phyloP scores from a whole-genome alignment of 352 stramenopile species.

The Phytophthora cactorum region DNA sequence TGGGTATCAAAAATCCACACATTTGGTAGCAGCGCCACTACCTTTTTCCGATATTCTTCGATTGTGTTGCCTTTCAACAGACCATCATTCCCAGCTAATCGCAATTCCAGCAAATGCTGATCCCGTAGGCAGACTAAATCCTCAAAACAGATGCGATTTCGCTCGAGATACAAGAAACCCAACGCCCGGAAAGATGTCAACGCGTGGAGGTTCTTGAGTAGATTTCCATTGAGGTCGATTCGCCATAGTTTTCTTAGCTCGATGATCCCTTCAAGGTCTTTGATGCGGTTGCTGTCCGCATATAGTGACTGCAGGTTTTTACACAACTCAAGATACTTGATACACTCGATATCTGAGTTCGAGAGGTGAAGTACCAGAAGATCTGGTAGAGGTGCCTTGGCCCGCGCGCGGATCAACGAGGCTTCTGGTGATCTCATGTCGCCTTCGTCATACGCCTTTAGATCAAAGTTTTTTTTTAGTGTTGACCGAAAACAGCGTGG shows the following conservation, averaged over 20 bases:
- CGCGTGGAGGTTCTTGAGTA: constrained; percentile 42
- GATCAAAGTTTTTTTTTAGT: constrained; percentile 15
- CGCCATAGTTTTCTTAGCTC: constrained; percentile 54
- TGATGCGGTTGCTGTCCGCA: constrained; percentile 54
- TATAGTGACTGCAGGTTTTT: constrained; percentile 57
- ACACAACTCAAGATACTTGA: constrained; percentile 58
- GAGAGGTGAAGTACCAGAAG: constrained; percentile 64
- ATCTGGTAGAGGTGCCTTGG: constrained; percentile 53
- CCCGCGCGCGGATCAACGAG: constrained; percentile 56
- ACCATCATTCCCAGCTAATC: constrained; percentile 42
- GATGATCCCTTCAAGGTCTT: constrained; percentile 46
- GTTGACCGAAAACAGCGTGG: not conserved
- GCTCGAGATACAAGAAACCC: constrained; percentile 63
- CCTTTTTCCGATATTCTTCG: constrained; percentile 48
- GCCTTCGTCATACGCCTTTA: constrained; percentile 5
- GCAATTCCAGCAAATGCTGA: constrained; percentile 62
- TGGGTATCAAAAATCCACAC: constrained; percentile 67
- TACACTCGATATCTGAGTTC: constrained; percentile 51
- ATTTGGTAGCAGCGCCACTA: constrained; percentile 59
- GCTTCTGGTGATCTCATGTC: constrained; percentile 52
- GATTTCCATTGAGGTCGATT: constrained; percentile 60
- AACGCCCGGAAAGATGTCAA: constrained; percentile 57
- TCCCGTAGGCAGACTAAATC: constrained; percentile 65
- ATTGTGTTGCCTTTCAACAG: constrained; percentile 31
- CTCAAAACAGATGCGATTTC: constrained; percentile 52